These are phyloP conservation scores for Lasiosphaeriaceae sp. DNA, from an alignment of 495 filamentous ascomycete genomes.

Conservation along the genomic window DNA sequence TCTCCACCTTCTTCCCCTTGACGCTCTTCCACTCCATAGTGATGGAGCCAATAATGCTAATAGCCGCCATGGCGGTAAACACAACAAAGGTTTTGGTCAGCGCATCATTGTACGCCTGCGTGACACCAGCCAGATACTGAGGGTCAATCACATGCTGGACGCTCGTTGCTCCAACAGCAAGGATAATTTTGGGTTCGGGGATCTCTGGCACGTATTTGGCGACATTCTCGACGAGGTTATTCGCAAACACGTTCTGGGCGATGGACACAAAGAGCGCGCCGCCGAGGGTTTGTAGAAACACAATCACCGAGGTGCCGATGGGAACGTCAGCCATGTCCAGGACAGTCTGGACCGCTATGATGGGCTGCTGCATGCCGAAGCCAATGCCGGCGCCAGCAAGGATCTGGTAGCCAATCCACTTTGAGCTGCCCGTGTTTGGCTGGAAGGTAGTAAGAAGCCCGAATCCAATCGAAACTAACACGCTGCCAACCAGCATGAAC, in stretches of 20 bases:
- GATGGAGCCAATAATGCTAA: slow-evolving; percentile 58
- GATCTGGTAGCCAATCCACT: slow-evolving; percentile 78
- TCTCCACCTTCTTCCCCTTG: slow-evolving; percentile 77
- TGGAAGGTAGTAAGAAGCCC: slow-evolving; percentile 66
- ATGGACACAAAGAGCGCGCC: slow-evolving; percentile 73
- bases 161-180: slow-evolving; percentile 64
- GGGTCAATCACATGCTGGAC: slow-evolving; percentile 48
- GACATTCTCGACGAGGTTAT: slow-evolving; percentile 60
- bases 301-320: slow-evolving; percentile 59
- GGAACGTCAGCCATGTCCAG: slow-evolving; percentile 60
- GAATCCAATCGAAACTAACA: slow-evolving; percentile 61
- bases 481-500: slow-evolving; percentile 59
- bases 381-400: slow-evolving; percentile 68
- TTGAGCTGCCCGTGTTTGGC: slow-evolving; percentile 44
- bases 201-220: slow-evolving; percentile 42
- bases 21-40: slow-evolving; percentile 76
- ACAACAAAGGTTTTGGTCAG: slow-evolving; percentile 68
- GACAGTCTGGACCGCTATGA: slow-evolving; percentile 67
- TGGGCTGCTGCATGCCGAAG: slow-evolving; percentile 61
- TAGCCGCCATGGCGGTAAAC: slow-evolving; percentile 56
- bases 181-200: slow-evolving; percentile 46
- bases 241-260: slow-evolving; percentile 73
- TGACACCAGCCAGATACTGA: slow-evolving; percentile 50
- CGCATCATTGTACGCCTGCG: slow-evolving; percentile 66
- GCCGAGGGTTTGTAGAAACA: slow-evolving; percentile 70